Base-by-base conservation (phyloP, 306 rosid species). In the Echinosophora koreensis region DNA sequence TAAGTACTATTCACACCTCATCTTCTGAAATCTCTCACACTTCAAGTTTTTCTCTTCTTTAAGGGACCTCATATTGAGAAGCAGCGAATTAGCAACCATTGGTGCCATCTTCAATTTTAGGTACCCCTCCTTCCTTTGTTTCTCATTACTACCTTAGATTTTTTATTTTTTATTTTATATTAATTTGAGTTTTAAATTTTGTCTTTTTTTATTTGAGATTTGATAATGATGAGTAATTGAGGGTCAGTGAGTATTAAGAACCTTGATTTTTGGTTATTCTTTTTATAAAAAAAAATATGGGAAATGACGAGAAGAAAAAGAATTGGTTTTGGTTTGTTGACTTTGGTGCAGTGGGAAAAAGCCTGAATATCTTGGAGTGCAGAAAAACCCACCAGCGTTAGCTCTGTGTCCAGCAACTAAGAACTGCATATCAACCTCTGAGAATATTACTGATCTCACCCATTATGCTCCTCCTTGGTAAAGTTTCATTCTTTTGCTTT, bases 401-500 rank as follows among this genome's bases (percentile, higher is more conserved):
- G 98, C 98, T 77, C 82, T 92, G 15, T 95, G 97, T 83, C 98
- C 98, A 2, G 97, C 98, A 64, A 92, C 97, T 28, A 95, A 84
- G 76, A 95, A 90, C 76, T 95, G 98, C 60, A 81, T 95, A 6
- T 95, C 98, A 44, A 95, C 98, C 28, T 88, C 98, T 39, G 98
- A 95, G 82, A 90, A 84, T 82, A 80, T 86, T 76, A 49, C 71
- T 79, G 98, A 95, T 80, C 87, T 82, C 55, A 50, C 75, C 15
- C 98, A 95, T 79, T 95, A 95, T 81, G 90, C 96, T 62, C 98
- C 98, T 22, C 98, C 98, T 8, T 95, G 98, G 98, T 94, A 83
- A 81, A 73, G 0, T 64, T 62, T 55, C 44, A 6, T 74, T 77
- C 54, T 34, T 47, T 66, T 30, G 14, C 22, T 51, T 35, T 0